phyloP scores from a whole-genome alignment of 192 early-diverging fungal genomes.

The Phlyctochytrium planicorne region DNA sequence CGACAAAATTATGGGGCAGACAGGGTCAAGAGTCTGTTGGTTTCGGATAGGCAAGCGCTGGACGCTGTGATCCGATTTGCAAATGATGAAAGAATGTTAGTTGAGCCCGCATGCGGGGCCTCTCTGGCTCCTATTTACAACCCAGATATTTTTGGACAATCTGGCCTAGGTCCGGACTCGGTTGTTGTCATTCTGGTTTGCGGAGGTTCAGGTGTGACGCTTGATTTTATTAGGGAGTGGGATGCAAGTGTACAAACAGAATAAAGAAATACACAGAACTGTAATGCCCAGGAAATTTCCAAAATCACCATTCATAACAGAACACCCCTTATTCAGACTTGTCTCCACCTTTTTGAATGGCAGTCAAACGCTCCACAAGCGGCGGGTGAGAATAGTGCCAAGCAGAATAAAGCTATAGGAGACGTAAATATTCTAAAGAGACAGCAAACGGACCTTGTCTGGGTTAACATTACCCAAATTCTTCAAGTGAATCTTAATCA shows the following conservation, averaged over 20 bases:
- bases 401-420: constrained; percentile 71
- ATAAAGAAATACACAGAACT: neutral
- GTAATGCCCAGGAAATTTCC: too few relatives aligned
- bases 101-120: constrained; percentile 42
- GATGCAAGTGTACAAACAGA: neutral
- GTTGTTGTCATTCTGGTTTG: constrained; percentile 34
- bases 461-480: constrained; percentile 86
- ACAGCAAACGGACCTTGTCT: constrained; percentile 48
- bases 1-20: constrained; percentile 15
- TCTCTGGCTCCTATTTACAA: constrained; percentile 14
- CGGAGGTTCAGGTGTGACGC: constrained; percentile 30
- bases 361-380: constrained; percentile 74
- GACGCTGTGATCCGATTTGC: constrained; percentile 24
- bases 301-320: too few relatives aligned
- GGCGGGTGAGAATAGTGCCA: constrained; percentile 92
- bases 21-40: constrained; percentile 19
- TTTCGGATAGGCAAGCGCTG: constrained; percentile 33
- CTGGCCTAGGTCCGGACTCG: constrained; percentile 12
- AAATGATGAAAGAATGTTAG: constrained; percentile 27
- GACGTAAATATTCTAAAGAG: neutral
- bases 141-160: neutral
- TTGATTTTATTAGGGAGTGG: constrained; percentile 28
- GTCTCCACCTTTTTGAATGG: neutral
- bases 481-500: constrained; percentile 89
- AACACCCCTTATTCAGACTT: neutral